Percentiles rank a stretch among this genome's conserved stretches.
These are phyloP conservation scores for Carallia brachiata DNA, from an alignment of 345 rosid genomes.

Conservation along the genomic window DNA sequence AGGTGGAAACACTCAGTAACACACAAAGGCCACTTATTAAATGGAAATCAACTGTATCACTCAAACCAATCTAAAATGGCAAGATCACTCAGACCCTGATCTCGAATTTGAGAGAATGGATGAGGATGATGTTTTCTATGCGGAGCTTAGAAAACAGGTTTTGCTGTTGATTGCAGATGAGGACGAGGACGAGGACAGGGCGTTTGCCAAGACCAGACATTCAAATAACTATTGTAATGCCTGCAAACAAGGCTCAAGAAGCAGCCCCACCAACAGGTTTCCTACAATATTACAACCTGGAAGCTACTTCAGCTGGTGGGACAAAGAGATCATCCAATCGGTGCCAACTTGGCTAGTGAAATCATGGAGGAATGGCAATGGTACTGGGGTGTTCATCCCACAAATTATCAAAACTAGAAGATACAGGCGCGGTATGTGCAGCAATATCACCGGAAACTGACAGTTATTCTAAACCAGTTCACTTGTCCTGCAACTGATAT, in stretches of 20 bases:
- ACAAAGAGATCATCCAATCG: not conserved
- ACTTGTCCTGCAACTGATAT: too few species aligned
- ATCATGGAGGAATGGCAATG: constrained; percentile 17
- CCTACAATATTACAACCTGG: not conserved
- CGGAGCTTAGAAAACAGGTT: constrained; percentile 26
- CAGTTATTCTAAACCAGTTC: too few species aligned
- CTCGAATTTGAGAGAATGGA: not conserved
- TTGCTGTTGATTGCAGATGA: constrained; percentile 9
- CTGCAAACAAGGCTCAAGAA: not conserved
- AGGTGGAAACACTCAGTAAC: not conserved
- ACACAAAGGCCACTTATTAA: not conserved
- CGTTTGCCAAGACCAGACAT: not conserved
- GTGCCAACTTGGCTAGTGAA: constrained; percentile 9
- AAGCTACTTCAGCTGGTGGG: constrained; percentile 2
- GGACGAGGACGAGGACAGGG: too few species aligned
- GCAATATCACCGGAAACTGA: too few species aligned
- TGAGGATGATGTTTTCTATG: constrained; percentile 21
- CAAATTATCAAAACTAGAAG: constrained; percentile 10
- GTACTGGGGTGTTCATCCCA: constrained; percentile 36
- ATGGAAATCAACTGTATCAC: not conserved
- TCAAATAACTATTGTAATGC: not conserved
- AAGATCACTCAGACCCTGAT: not conserved
- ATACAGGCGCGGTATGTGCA: too few species aligned
- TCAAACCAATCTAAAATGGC: not conserved
- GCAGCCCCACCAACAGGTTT: not conserved